These are phyloP conservation scores for Kalmusia sp. DNA, from an alignment of 2,329 filamentous ascomycete genomes.

Conservation along the genomic window DNA sequence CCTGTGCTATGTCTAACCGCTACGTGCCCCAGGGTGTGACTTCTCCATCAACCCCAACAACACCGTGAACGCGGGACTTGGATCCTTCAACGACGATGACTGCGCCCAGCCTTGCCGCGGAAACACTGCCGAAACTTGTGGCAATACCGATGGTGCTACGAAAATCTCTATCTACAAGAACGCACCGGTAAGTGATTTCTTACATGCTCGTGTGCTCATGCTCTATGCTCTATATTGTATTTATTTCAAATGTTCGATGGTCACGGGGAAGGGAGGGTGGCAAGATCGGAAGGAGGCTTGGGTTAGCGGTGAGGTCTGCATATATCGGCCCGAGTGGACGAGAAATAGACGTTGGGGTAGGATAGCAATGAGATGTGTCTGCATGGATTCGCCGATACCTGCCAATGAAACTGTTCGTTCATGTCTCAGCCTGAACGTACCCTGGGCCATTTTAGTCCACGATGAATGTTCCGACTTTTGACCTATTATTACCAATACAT, in stretches of 20 bases:
- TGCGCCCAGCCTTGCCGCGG: neutral
- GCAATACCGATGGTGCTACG: neutral
- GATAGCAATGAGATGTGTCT: too few species aligned
- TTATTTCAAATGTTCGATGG: neutral
- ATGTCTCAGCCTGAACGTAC: too few species aligned
- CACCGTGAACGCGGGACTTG: neutral
- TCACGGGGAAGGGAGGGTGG: neutral
- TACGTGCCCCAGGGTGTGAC: slow-evolving; percentile 2
- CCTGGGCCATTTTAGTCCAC: too few species aligned
- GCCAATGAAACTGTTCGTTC: too few species aligned
- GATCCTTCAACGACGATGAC: neutral
- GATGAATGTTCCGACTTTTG: too few species aligned
- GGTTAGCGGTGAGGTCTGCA: neutral
- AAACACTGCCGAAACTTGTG: neutral
- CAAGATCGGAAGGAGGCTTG: too few species aligned
- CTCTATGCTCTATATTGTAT: slow-evolving; percentile 8
- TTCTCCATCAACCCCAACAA: slow-evolving; percentile 2
- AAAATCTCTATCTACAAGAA: slow-evolving; percentile 7
- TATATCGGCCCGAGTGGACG: too few species aligned
- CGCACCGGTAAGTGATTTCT: slow-evolving; percentile 7
- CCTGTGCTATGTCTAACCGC: neutral
- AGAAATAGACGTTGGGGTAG: too few species aligned
- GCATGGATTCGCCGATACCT: too few species aligned
- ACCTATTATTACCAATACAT: too few species aligned
- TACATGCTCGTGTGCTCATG: slow-evolving; percentile 14